Base-by-base conservation (phyloP, 2,329 filamentous ascomycete genomes). In the Colletotrichum chlorophyti region DNA sequence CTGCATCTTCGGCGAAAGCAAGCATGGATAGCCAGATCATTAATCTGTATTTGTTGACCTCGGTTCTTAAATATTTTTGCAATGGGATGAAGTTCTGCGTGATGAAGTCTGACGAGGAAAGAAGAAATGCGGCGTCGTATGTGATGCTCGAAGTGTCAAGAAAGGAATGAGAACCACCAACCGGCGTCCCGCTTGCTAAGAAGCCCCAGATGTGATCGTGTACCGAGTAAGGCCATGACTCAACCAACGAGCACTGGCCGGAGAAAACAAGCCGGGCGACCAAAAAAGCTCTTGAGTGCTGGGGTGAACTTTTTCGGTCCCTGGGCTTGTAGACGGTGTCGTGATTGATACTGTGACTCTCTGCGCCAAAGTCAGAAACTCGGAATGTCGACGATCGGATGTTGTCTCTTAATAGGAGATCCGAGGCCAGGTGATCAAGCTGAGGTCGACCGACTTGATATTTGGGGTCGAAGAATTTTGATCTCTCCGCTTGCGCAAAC, bases 381-480 rank as follows among this genome's bases (percentile, higher is more conserved):
- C 63, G 50, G 40, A 69, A 70, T 0, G 45, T 48, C 76, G 64
- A 89, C 70, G 58, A 90, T 3, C 67, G 61, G 19, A 68, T 51
- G 9, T 46, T 47, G 12, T 70, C 67, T 5, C 70, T 62, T 3
- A 50, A 10, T 0, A 65, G 45, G 15, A 70, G 41, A 19, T 37
- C 3, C 2, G 1, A 0, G 5, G 6, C 9, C 7, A 21, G 27
- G 3, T 17, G 15, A 2, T 49, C 24, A 17, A 40, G 11, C 1
- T 3, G 4, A 2, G 31, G 34, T 7, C 17, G 38, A 1, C 27
- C 6, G 4, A 27, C 5, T 6, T 48, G 32, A 1, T 15, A 5
- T 4, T 27, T 4, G 2, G 42, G 51, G n/a, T 45, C 12, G 4
- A 59, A 59, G 32, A 59, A 49, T 2, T 26, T 17, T 1, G 26